Evolutionary conservation across 306 rosid species (phyloP), one percentile per base, ranked within the genome.

Genomic region (Bauhinia variegata): DNA sequence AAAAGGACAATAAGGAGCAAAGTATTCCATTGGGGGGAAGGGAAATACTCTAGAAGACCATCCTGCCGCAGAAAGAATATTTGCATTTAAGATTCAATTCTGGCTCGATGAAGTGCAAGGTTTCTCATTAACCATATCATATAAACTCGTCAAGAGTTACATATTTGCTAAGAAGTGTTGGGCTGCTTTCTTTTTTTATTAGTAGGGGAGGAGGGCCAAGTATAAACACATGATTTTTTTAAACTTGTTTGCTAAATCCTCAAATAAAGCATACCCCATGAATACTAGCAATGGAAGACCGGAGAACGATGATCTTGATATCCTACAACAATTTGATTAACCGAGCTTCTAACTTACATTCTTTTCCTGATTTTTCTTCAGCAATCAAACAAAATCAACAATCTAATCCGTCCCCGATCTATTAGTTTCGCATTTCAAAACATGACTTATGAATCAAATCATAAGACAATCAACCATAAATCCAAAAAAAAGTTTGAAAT

Each of bases 391-490:
- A 75, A 71, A 55, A 13, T 43, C 53, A 42, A 72, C n/a, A 75
- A 74, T 68, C 71, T 9, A 60, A 60, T 36, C 60, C 60, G 54
- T 46, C 79, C 11, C 16, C 34, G 72, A 73, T 47, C 63, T 38
- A 72, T 13, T 8, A 64, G 68, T 50, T 56, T 8, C 71, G 37
- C 57, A 65, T 15, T 69, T 12, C 28, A 66, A 28, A 60, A 49
- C 75, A 65, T 39, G 64, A 67, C 44, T 49, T 54, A 56, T 11
- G 36, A 28, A 68, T 68, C 52, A 72, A 85, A 77, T 37, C 59
- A 66, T 66, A 72, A 72, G 63, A 82, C 38, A 60, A 17, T 60
- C 36, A 49, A 60, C 19, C 70, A 82, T 16, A 34, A 36, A 14
- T 54, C 48, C 13, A 34, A 4, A 34, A 34, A 34, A 34, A 34